Base-by-base conservation (phyloP, 768 basidiomycete species). In the Infundibulicybe gibba region DNA sequence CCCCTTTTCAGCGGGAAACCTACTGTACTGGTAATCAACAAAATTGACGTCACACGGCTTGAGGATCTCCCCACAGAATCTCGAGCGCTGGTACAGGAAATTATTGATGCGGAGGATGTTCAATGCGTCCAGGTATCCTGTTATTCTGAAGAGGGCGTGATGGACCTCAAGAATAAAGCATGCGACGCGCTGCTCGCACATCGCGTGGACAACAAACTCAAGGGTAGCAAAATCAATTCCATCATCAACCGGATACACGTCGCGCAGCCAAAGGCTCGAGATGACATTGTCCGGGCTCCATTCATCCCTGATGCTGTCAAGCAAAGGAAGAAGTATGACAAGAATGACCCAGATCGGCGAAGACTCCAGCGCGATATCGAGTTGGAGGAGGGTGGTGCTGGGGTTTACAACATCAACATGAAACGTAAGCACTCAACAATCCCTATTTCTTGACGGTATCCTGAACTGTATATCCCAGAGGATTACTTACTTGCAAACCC, bases 181-280 rank as follows among this genome's bases (percentile, higher is more conserved):
- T 99, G 97, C 68, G 97, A 98, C 58, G 86, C 90, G 2, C 81
- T 99, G 16, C 85, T 99, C 25, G 91, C 94, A 1, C 90, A 94
- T 61, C 85, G 97, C 32, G 95, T 99, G 41, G 94, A 97, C 55
- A 74, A 75, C 59, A 98, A 98, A 73, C 80, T 97, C 62, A 92
- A 91, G 62, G 95, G 95, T 12, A 89, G 73, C 64, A 92, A 97
- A 65, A 86, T 97, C 65, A 90, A 95, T 64, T 80, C 83, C 2
- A 81, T 99, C 58, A 83, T 90, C 54, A 98, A 98, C 73, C 82
- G 97, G 54, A 90, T 99, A 53, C 94, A 98, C 59, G 95, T 98
- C 38, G 90, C 97, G 10, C 81, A 89, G 58, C 95, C 97, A 9
- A 85, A 87, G 60, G 76, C 89, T 25, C 73, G 97, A 37, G 97